Conservation (phyloP, 768 basidiomycete genomes). For the Hydnum rufescens region DNA sequence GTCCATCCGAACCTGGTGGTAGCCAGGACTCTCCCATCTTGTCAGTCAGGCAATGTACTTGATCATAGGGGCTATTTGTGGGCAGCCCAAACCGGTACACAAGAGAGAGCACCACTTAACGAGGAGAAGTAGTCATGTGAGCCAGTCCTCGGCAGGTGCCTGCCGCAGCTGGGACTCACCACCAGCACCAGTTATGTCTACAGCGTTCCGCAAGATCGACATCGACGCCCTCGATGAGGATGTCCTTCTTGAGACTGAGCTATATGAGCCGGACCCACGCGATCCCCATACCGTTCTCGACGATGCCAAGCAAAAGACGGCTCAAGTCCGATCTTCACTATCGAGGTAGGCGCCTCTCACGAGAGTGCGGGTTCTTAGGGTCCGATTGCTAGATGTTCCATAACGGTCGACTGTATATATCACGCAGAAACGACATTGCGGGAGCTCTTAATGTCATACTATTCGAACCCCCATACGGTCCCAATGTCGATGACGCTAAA, state of each 20-base stretch:
- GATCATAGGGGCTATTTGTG: no score
- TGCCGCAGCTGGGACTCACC: no score
- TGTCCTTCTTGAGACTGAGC: conserved; percentile 59
- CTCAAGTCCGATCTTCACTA: conserved; percentile 48
- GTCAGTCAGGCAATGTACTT: no score
- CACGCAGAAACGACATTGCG: conserved; percentile 52
- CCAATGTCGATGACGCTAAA: conserved; percentile 76
- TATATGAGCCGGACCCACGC: conserved; percentile 73
- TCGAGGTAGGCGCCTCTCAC: conserved; percentile 41
- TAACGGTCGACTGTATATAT: no score
- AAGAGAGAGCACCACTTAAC: no score
- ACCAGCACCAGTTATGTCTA: no score
- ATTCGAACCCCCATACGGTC: conserved; percentile 74
- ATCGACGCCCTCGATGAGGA: conserved; percentile 91
- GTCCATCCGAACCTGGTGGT: no score
- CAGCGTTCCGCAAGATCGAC: conserved; percentile 31
- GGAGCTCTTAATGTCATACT: conserved; percentile 55
- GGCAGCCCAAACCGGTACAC: no score
- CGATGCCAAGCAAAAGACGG: conserved; percentile 59
- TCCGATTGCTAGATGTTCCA: background rate
- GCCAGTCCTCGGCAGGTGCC: no score
- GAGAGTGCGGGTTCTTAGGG: background rate
- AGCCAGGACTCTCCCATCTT: no score
- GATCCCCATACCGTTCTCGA: conserved; percentile 49
- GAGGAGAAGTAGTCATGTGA: no score